Base-by-base conservation (phyloP, 2,329 filamentous ascomycete genomes). In the Fusarium azukiicola region DNA sequence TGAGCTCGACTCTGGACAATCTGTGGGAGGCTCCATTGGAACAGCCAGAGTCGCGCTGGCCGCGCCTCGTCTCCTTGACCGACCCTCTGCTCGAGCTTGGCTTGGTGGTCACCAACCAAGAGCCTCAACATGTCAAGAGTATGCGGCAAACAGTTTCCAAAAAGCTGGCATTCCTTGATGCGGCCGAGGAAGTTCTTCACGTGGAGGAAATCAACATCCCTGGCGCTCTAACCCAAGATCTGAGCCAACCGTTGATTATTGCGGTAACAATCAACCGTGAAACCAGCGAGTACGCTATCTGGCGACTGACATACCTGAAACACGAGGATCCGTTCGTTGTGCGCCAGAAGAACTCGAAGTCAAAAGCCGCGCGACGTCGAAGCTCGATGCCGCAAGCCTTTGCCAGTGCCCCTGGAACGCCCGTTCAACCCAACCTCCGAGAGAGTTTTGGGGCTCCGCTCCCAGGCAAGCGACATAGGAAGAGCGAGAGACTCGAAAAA, bases 71-170 rank as follows among this genome's bases (percentile, higher is more conserved):
- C 79, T 96, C 95, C 38, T 90, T 99, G 64, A 97, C 95, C 6
- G 96, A 98, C 83, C 97, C 97, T 4, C 89, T 99, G 72, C 92
- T 96, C 6, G 97, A 99, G 81, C 91, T 99, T 82, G 97, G 97
- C 2, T 89, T 98, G 56, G 94, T 99, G 23, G 96, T 98, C 21
- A 92, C 93, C 9, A 89, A 91, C 66, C 87, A 91, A 4, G 90
- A 92, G 23, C 87, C 87, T 52, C 81, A 84, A 56, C 80, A 76
- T 61, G 77, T 78, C 23, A 85, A 84, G 67, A 75, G 72, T 23
- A 72, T 79, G 46, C 82, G 79, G 77, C 88, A 85, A 52, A 85
- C 82, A 16, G 84, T 87, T 13, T 84, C 86, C 6, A 88, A 84
- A n/a, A 90, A 89, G 14, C 87, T 90, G 11, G 82, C 84, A 16